A percentile compares a stretch with the other conserved stretches of the same genome.
Evolutionary conservation across 2,329 filamentous ascomycete species (phyloP).

Genomic region (Daldinia sp.): DNA sequence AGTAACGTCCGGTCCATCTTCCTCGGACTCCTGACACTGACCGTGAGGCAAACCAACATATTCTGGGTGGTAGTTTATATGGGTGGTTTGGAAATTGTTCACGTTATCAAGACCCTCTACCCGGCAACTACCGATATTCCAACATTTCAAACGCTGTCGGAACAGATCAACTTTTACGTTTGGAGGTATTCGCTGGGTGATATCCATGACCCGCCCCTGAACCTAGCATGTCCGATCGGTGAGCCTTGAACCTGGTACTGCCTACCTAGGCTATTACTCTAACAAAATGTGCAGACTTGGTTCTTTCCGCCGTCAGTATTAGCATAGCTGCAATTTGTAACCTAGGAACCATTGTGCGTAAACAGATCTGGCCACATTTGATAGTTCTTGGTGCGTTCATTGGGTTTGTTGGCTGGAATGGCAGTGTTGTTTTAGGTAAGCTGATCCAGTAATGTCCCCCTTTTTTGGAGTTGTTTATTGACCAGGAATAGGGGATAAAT

Average conservation of each 20-base stretch:
- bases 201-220: conserved; percentile 63
- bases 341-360: conserved; percentile 54
- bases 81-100: conserved; percentile 66
- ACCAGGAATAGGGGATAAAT: conserved; percentile 77
- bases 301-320: conserved; percentile 70
- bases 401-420: conserved; percentile 84
- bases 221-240: conserved; percentile 61
- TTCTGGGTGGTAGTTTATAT: conserved; percentile 91
- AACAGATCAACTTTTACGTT: conserved; percentile 50
- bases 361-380: conserved; percentile 65
- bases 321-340: conserved; percentile 64
- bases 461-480: conserved; percentile 34
- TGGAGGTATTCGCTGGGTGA: conserved; percentile 59
- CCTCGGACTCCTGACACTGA: conserved; percentile 71
- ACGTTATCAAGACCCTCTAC: conserved; percentile 57
- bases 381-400: conserved; percentile 72
- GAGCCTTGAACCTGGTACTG: conserved; percentile 31
- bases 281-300: conserved; percentile 54
- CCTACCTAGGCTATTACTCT: neutral
- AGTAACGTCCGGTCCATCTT: conserved; percentile 57
- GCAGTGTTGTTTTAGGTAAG: conserved; percentile 86
- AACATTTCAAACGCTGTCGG: conserved; percentile 44
- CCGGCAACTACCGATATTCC: conserved; percentile 47
- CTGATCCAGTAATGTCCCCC: neutral
- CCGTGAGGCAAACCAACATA: conserved; percentile 93